Evolutionary conservation across 2,329 filamentous ascomycete species (phyloP), one percentile per base, ranked within the genome.

Genomic region (Cladosporium sp.): DNA sequence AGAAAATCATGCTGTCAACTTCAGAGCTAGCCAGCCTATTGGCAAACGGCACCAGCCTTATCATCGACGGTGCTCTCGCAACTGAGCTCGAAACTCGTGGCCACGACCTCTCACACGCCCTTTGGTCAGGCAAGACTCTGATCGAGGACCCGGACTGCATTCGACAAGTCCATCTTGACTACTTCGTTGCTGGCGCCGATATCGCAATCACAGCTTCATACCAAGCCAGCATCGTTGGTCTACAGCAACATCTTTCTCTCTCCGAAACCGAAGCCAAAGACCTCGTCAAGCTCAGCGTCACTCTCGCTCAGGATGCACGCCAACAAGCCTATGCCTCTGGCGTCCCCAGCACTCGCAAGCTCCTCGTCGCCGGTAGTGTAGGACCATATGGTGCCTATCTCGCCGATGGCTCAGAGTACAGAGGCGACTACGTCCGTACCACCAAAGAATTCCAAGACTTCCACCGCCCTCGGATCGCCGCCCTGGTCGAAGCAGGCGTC

Each of bases 341-440:
- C 12, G 49, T 64, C 7, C 31, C 65, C 5, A 53, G 31, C 52
- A 46, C 44, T 26, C 69, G 69, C 12, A 68, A 65, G 33, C 68
- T 78, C 21, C 73, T 80, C 6, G 70, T 83, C 10, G 81, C 81
- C 5, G 81, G 81, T 5, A 80, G 77, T 62, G 78, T 83, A 6
- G 81, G 81, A 0, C 81, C 81, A 1, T 83, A 82, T 64, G 81
- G 81, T 14, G 81, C 81, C 7, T 83, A 77, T 64, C 74, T 83
- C 2, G 76, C 81, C 1, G 75, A 83, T 65, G 81, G 81, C 5
- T 77, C 76, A 14, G 81, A 83, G 68, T 83, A 83, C 65, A 72
- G 74, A 1, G 81, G 81, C 26, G 77, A 78, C 63, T 83, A 83
- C 67, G 66, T 67, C 11, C 66, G 63, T 28, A 67, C 68, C 2